Evolutionary conservation across 1,284 basidiomycete species (phyloP).

Genomic region (Fistulina hepatica): DNA sequence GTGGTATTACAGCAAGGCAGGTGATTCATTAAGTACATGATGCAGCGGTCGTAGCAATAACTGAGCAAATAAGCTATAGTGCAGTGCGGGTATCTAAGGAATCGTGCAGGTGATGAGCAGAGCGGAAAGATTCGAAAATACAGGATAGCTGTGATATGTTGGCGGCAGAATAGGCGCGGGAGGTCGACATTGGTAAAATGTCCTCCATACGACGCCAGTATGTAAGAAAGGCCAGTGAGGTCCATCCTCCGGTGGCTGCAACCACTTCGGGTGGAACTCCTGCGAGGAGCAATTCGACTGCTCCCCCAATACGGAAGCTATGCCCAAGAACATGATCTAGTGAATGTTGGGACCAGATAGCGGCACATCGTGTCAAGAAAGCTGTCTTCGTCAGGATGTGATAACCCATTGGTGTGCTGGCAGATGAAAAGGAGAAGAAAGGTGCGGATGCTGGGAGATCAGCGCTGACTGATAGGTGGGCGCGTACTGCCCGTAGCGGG

Average conservation of each 20-base stretch:
- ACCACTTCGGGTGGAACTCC: constrained; percentile 8
- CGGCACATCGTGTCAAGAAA: constrained; percentile 19
- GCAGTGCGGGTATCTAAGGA: too few species aligned
- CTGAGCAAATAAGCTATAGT: too few species aligned
- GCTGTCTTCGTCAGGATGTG: neutral
- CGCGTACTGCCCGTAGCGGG: constrained; percentile 16
- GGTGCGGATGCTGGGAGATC: constrained; percentile 7
- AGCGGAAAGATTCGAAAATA: too few species aligned
- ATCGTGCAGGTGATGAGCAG: too few species aligned
- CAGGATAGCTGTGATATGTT: too few species aligned
- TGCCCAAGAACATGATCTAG: constrained; percentile 10
- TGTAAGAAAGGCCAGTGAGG: constrained; percentile 6
- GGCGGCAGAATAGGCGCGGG: too few species aligned
- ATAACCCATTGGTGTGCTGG: neutral
- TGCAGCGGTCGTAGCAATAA: too few species aligned
- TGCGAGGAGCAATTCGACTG: constrained; percentile 1
- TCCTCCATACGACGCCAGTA: constrained; percentile 12
- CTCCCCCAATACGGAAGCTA: constrained; percentile 12
- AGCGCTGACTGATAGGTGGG: constrained; percentile 18
- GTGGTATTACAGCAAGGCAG: too few species aligned
- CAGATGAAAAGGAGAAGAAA: constrained; percentile 9
- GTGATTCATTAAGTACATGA: too few species aligned
- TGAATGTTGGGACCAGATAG: constrained; percentile 15
- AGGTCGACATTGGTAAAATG: constrained; percentile 9
- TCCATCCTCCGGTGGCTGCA: constrained; percentile 8